Evolutionary conservation across 805 yeast genomes (phyloP).

Genomic region (Middelhovenomyces tepae): DNA sequence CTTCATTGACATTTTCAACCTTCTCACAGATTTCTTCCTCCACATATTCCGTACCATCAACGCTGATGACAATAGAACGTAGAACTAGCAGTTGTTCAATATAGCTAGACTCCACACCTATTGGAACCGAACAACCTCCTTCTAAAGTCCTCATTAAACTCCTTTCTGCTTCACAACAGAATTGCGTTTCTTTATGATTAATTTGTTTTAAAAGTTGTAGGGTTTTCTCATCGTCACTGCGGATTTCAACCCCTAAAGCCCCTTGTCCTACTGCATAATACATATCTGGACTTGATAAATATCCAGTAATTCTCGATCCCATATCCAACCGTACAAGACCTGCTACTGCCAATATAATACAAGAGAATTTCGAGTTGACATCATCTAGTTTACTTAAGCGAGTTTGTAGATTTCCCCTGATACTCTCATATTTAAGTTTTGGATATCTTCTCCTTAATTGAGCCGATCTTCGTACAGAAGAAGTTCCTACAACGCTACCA

Average conservation of each 20-base stretch:
- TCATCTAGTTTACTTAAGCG: constrained; percentile 75
- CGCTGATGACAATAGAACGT: constrained; percentile 70
- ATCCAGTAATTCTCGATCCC: constrained; percentile 64
- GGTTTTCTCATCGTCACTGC: constrained; percentile 56
- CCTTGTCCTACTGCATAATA: constrained; percentile 99
- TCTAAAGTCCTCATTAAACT: constrained; percentile 78
- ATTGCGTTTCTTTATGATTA: constrained; percentile 55
- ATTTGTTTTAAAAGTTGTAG: constrained; percentile 52
- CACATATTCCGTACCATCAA: constrained; percentile 68
- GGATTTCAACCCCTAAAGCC: constrained; percentile 86
- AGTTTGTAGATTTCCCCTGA: constrained; percentile 79
- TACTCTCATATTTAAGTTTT: constrained; percentile 65
- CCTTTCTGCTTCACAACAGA: constrained; percentile 83
- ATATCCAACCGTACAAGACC: constrained; percentile 73
- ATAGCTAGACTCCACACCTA: constrained; percentile 70
- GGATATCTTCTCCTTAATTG: constrained; percentile 78
- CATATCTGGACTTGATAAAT: constrained; percentile 69
- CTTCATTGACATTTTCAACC: constrained; percentile 46
- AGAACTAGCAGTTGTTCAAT: constrained; percentile 40
- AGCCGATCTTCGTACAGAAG: constrained; percentile 88
- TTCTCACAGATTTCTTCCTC: constrained; percentile 40
- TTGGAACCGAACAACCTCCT: constrained; percentile 98
- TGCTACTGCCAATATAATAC: constrained; percentile 86
- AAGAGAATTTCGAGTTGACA: constrained; percentile 50
- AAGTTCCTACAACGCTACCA: constrained; percentile 87